A percentile compares a stretch with the other conserved stretches of the same genome.
These are phyloP conservation scores for Alternaria viburni DNA, from an alignment of 2,329 filamentous ascomycete species.

Conservation along the genomic window DNA sequence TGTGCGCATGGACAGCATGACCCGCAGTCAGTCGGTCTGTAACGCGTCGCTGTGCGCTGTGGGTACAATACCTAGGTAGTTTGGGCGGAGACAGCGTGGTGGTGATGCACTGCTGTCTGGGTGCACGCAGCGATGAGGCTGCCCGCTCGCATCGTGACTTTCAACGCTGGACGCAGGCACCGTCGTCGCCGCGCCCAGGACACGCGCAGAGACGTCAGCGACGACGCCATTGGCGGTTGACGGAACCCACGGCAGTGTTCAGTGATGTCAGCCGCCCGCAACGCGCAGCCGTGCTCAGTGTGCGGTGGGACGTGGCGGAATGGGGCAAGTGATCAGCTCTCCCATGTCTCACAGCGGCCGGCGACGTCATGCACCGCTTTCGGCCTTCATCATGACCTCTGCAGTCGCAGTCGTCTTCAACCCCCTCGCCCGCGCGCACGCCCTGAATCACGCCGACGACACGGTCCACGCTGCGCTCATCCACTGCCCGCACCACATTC, in stretches of 20 bases:
- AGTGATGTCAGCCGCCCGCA: constrained; percentile 11
- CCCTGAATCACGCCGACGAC: neutral
- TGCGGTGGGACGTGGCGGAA: constrained; percentile 1
- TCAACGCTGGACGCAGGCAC: neutral
- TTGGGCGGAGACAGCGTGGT: neutral
- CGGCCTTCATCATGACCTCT: neutral
- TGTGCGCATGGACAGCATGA: constrained; percentile 22
- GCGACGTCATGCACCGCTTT: constrained; percentile 13
- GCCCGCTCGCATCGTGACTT: neutral
- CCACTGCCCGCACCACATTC: neutral
- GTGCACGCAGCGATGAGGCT: neutral
- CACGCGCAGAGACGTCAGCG: neutral
- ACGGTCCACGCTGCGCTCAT: neutral
- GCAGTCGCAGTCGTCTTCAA: neutral
- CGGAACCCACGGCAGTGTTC: constrained; percentile 7
- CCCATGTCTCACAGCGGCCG: constrained; percentile 1
- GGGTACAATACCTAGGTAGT: neutral
- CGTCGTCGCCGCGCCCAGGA: neutral
- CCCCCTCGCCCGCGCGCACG: neutral
- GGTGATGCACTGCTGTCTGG: neutral
- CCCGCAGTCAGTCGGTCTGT: constrained; percentile 10
- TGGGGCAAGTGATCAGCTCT: constrained; percentile 8
- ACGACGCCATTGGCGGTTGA: constrained; percentile 1
- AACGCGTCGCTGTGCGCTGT: neutral
- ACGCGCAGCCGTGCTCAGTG: neutral